Evolutionary conservation across 2,329 filamentous ascomycete species (phyloP).

Genomic region (Diplocarpon mali): DNA sequence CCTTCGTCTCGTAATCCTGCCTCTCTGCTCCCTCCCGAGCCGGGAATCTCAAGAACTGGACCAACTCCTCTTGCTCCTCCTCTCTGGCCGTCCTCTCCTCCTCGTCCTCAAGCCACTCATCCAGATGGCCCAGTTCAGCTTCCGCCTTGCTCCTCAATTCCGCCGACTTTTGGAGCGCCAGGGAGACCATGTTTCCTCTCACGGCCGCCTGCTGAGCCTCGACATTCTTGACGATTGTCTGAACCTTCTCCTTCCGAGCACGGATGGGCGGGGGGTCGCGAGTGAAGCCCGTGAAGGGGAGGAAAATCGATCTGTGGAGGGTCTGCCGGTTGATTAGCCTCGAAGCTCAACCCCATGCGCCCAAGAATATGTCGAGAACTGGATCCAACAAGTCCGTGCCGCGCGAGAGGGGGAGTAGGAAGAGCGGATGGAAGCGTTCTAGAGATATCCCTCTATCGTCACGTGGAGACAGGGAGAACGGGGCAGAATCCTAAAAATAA

Average conservation of each 20-base stretch:
- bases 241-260: conserved; percentile 9
- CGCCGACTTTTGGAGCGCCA: conserved; percentile 9
- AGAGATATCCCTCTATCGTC: not conserved
- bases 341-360: not conserved
- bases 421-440: not conserved
- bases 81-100: not conserved
- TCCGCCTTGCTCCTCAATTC: conserved; percentile 9
- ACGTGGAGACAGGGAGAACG: not conserved
- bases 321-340: conserved; percentile 1
- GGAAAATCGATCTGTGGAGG: conserved; percentile 17
- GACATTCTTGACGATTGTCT: conserved; percentile 17
- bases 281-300: conserved; percentile 16
- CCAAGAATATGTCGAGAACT: not conserved
- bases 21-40: conserved; percentile 20
- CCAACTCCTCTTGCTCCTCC: conserved; percentile 29
- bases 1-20: not conserved
- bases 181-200: conserved; percentile 14
- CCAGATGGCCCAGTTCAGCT: conserved; percentile 7
- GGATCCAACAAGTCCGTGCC: no score
- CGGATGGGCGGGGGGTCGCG: not conserved
- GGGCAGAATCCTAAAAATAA: not conserved
- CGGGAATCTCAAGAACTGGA: conserved; percentile 28
- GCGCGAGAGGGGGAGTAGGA: no score
- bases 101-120: conserved; percentile 1
- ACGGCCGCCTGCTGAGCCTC: conserved; percentile 18